A percentile compares a stretch with the other conserved stretches of the same genome.
Evolutionary conservation across 2,329 filamentous ascomycete species (phyloP).

Genomic region (Colletotrichum tropicicola): DNA sequence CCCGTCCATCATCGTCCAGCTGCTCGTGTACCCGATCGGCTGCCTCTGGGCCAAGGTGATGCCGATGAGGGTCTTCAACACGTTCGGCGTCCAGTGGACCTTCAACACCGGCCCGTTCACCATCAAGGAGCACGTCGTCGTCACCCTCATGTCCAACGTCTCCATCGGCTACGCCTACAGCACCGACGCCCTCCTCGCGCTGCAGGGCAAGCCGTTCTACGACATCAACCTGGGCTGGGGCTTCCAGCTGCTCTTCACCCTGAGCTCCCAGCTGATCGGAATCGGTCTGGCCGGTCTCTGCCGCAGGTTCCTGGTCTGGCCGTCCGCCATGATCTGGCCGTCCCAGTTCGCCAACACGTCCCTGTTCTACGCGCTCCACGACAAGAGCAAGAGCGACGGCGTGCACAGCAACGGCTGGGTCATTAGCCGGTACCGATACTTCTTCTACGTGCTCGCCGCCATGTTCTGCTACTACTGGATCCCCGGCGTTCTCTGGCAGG

Average conservation of each 20-base stretch:
- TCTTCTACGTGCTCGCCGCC: constrained; percentile 48
- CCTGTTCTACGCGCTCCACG: constrained; percentile 55
- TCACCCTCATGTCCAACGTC: constrained; percentile 59
- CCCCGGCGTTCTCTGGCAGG: constrained; percentile 58
- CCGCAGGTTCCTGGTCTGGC: constrained; percentile 65
- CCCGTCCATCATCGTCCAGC: constrained; percentile 44
- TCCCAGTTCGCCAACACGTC: constrained; percentile 56
- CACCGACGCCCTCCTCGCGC: constrained; percentile 48
- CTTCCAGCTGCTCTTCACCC: constrained; percentile 64
- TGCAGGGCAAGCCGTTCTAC: constrained; percentile 54
- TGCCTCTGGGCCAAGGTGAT: constrained; percentile 51
- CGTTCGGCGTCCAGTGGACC: constrained; percentile 42
- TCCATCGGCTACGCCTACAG: constrained; percentile 57
- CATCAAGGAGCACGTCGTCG: constrained; percentile 58
- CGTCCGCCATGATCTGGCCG: constrained; percentile 71
- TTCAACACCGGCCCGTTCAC: constrained; percentile 54
- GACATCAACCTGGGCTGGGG: constrained; percentile 59
- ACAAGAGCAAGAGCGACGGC: constrained; percentile 50
- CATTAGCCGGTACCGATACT: constrained; percentile 41
- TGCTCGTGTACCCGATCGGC: constrained; percentile 54
- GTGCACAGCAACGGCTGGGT: constrained; percentile 52
- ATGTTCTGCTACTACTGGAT: constrained; percentile 64
- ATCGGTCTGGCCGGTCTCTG: constrained; percentile 67
- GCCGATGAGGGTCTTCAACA: constrained; percentile 49
- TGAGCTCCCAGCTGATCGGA: constrained; percentile 68